Evolutionary conservation across 352 stramenopile species (phyloP), one percentile per base, ranked within the genome.

Genomic region (Globisporangium nodosum): DNA sequence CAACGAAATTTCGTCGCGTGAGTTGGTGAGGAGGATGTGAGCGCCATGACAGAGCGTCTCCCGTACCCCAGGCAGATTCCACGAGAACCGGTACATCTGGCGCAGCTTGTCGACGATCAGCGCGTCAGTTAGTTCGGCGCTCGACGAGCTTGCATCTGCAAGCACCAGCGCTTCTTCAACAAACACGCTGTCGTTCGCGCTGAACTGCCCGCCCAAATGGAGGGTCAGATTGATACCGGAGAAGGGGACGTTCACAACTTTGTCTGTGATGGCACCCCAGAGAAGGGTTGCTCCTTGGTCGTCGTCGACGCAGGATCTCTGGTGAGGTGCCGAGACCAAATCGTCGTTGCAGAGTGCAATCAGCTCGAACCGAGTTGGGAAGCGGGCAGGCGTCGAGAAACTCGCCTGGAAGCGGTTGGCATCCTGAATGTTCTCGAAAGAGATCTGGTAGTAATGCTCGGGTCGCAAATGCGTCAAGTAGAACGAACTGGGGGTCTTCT

Each of bases 381-480:
- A 61, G 2, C 56, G 60, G 0, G 73, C 39, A 3, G 72, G 39
- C 0, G 81, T 89, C 33, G 68, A 76, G 40, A 90, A 92, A 35
- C 69, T 83, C 11, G 68, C 74, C 40, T 59, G 54, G 49, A 74
- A 76, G 18, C 61, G 43, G 3, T 72, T 49, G 15, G 73, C 24
- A 7, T 69, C 37, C 21, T 86, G 67, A 27, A 94, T 72, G 39
- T 74, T 80, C 20, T 52, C 52, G 47, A 85, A 81, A n/a, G 50
- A 58, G 3, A 90, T 58, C 15, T 69, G 65, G 49, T 90, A 94
- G 40, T 75, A 76, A 33, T 87, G 76, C 9, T 79, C 80, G 0
- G 80, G 50, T 1, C 69, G 60, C 45, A 94, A 56, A n/a, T 83
- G 76, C 35, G 81, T 77, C 11, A 87, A 65, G 49, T 76, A 76